A percentile compares a stretch with the other conserved stretches of the same genome.
phyloP scores from a whole-genome alignment of 345 rosid genomes.

The Bretschneidera sinensis region DNA sequence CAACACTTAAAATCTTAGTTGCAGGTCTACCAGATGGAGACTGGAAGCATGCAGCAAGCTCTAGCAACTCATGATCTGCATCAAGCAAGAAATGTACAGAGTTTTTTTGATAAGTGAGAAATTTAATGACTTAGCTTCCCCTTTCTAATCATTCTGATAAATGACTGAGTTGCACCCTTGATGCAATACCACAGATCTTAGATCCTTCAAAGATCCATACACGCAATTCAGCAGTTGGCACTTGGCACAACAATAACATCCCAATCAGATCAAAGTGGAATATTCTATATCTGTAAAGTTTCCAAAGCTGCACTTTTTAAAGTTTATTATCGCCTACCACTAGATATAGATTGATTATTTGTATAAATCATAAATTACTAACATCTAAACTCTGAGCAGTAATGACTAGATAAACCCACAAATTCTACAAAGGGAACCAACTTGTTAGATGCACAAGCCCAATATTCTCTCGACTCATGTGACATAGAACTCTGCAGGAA shows the following conservation, averaged over 20 bases:
- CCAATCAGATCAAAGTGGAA: background rate
- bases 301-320: background rate
- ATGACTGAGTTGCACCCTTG: background rate
- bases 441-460: background rate
- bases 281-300: background rate
- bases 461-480: background rate
- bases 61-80: constrained; percentile 76
- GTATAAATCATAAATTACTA: too few species aligned
- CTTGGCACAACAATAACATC: background rate
- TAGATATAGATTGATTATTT: too few species aligned
- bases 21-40: constrained; percentile 70
- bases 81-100: background rate
- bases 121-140: background rate
- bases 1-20: constrained; percentile 56
- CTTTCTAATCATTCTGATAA: background rate
- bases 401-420: background rate
- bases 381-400: background rate
- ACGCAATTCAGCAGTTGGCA: background rate
- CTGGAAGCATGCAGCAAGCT: constrained; percentile 85
- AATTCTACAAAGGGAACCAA: background rate
- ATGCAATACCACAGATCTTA: background rate
- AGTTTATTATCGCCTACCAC: background rate
- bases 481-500: background rate
- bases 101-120: too few species aligned
- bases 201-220: background rate